Evolutionary conservation across 2,329 filamentous ascomycete genomes (phyloP).

Genomic region (Hymenoscyphus linearis): DNA sequence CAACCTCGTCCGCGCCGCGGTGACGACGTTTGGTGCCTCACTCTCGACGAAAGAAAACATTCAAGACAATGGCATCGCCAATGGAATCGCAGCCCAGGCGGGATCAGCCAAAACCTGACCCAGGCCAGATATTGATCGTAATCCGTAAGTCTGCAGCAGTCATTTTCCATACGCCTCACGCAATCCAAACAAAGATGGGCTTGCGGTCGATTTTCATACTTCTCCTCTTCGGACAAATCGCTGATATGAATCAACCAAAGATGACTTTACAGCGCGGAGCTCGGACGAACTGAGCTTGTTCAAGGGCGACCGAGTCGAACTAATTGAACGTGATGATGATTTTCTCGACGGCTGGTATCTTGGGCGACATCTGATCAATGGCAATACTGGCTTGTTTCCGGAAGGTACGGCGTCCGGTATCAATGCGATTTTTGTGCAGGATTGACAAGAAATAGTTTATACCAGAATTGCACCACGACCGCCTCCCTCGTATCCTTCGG

Average conservation of each 20-base stretch:
- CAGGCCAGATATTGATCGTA: slow-evolving; percentile 64
- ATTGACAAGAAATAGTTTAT: slow-evolving; percentile 26
- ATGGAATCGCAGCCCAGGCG: slow-evolving; percentile 35
- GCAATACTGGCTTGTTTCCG: slow-evolving; percentile 73
- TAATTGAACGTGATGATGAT: slow-evolving; percentile 81
- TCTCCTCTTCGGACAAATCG: neutral
- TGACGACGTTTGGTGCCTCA: slow-evolving; percentile 14
- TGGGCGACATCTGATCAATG: slow-evolving; percentile 67
- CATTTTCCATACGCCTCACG: neutral
- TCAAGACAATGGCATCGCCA: slow-evolving; percentile 37
- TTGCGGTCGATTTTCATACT: neutral
- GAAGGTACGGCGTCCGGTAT: slow-evolving; percentile 51
- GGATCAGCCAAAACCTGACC: slow-evolving; percentile 42
- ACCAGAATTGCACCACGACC: slow-evolving; percentile 32
- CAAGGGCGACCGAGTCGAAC: slow-evolving; percentile 78
- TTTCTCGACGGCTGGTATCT: slow-evolving; percentile 86
- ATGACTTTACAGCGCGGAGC: slow-evolving; percentile 88
- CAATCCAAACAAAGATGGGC: neutral
- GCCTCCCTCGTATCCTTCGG: slow-evolving; percentile 27
- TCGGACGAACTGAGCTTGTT: slow-evolving; percentile 86
- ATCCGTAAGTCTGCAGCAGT: slow-evolving; percentile 55
- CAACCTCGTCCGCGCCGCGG: slow-evolving; percentile 17
- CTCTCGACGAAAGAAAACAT: slow-evolving; percentile 10
- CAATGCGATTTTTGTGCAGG: neutral
- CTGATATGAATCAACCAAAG: slow-evolving; percentile 40